These are phyloP conservation scores for Didymella segeticola DNA, from an alignment of 2,329 filamentous ascomycete genomes.

Conservation along the genomic window DNA sequence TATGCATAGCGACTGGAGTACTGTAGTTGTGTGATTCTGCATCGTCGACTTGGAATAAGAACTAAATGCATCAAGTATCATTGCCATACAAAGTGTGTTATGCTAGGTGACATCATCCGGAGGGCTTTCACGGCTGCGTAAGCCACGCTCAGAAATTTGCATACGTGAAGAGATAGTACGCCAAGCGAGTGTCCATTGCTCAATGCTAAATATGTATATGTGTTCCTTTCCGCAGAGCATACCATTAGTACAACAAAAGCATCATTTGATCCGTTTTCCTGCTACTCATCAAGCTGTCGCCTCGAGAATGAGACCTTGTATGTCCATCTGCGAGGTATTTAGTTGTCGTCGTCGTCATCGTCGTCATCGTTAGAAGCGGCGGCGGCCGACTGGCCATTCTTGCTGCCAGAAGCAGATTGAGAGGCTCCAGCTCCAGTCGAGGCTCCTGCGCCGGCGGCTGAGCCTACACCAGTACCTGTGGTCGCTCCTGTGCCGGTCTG, in stretches of 20 bases:
- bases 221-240: background rate
- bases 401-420: conserved; percentile 3
- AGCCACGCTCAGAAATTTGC: no score
- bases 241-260: background rate
- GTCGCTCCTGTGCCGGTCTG: conserved; percentile 1
- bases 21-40: background rate
- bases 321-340: background rate
- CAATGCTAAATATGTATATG: background rate
- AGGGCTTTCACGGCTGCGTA: no score
- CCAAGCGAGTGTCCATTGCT: background rate
- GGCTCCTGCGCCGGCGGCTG: conserved; percentile 1
- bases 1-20: conserved; percentile 1
- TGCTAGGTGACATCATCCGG: background rate
- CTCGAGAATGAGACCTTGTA: background rate
- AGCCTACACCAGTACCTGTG: background rate
- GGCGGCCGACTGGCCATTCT: conserved; percentile 2
- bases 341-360: conserved; percentile 26
- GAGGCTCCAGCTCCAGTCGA: conserved; percentile 3
- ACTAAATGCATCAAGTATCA: background rate
- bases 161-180: background rate
- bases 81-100: background rate
- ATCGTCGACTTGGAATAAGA: no score
- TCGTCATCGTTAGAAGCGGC: conserved; percentile 20
- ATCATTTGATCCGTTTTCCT: background rate
- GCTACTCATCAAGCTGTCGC: background rate